These are phyloP conservation scores for Paracamarosporium sp. DNA, from an alignment of 2,329 filamentous ascomycete species.

Conservation along the genomic window DNA sequence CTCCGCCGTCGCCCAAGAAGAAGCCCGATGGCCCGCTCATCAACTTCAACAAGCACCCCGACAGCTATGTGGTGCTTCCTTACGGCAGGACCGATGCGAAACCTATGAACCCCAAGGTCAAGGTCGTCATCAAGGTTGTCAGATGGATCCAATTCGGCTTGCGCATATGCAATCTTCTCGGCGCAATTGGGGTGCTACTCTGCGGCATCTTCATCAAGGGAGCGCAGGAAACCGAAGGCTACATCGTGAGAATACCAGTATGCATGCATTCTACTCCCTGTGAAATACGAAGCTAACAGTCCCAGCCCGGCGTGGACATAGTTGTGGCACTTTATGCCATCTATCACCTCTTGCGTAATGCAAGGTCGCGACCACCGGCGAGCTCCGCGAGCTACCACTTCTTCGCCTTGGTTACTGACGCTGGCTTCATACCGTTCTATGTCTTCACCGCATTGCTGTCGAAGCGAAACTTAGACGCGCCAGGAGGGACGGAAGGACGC, in stretches of 20 bases:
- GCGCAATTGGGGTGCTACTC: constrained; percentile 73
- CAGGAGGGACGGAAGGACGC: constrained; percentile 50
- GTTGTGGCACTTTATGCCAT: constrained; percentile 78
- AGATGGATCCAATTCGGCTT: constrained; percentile 74
- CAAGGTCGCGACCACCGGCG: constrained; percentile 73
- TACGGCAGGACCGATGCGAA: constrained; percentile 67
- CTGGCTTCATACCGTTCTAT: constrained; percentile 69
- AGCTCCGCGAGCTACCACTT: constrained; percentile 90
- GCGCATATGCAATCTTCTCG: constrained; percentile 71
- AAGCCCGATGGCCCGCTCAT: constrained; percentile 79
- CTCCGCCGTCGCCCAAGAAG: constrained; percentile 63
- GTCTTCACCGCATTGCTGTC: constrained; percentile 64
- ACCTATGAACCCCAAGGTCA: constrained; percentile 73
- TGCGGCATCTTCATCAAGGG: constrained; percentile 79
- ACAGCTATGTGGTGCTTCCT: constrained; percentile 71
- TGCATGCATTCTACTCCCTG: constrained; percentile 37
- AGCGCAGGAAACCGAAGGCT: constrained; percentile 69
- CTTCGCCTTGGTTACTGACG: constrained; percentile 78
- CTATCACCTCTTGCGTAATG: constrained; percentile 77
- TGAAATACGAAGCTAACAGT: constrained; percentile 18
- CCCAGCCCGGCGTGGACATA: constrained; percentile 76
- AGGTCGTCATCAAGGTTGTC: constrained; percentile 72
- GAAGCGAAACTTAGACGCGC: constrained; percentile 59
- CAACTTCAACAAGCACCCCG: constrained; percentile 84
- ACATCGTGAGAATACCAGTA: constrained; percentile 80